Percentiles rank a stretch among this genome's conserved stretches.
These are phyloP conservation scores for Trichoderma cornu-damae DNA, from an alignment of 2,329 filamentous ascomycete genomes.

Conservation along the genomic window DNA sequence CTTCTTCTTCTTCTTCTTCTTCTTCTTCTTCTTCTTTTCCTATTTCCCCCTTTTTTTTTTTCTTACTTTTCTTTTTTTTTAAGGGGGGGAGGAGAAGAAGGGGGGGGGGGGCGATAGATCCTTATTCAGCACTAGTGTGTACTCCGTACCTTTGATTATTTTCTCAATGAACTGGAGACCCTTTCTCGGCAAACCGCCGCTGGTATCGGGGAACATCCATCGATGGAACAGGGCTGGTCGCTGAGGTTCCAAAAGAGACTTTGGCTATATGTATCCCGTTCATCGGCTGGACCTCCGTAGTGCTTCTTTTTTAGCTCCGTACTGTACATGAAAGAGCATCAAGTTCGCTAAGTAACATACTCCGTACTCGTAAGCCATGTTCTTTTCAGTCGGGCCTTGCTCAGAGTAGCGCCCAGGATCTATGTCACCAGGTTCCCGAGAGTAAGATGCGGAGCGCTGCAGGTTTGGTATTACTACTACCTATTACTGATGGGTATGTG, in stretches of 20 bases:
- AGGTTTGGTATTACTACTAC: background rate
- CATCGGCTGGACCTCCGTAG: background rate
- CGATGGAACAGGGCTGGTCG: background rate
- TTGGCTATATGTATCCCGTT: background rate
- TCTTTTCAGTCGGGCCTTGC: too few relatives aligned
- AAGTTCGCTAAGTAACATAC: too few relatives aligned
- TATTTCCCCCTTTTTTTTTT: too few relatives aligned
- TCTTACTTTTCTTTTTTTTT: too few relatives aligned
- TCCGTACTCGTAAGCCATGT: too few relatives aligned
- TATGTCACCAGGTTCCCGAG: background rate
- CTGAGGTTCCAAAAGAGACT: background rate
- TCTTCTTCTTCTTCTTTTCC: too few relatives aligned
- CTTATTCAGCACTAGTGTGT: too few relatives aligned
- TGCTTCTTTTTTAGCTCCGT: background rate
- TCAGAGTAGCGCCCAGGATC: background rate
- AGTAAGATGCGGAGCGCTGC: background rate
- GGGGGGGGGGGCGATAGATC: too few relatives aligned
- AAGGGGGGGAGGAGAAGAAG: too few relatives aligned
- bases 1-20: too few relatives aligned
- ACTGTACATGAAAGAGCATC: too few relatives aligned
- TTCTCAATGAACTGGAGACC: background rate
- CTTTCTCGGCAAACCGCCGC: background rate
- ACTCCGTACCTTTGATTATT: too few relatives aligned
- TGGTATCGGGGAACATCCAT: background rate
- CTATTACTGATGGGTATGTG: background rate